A percentile compares a stretch with the other conserved stretches of the same genome.
Evolutionary conservation across 345 rosid species (phyloP).

Genomic region (Lepidium africanum): DNA sequence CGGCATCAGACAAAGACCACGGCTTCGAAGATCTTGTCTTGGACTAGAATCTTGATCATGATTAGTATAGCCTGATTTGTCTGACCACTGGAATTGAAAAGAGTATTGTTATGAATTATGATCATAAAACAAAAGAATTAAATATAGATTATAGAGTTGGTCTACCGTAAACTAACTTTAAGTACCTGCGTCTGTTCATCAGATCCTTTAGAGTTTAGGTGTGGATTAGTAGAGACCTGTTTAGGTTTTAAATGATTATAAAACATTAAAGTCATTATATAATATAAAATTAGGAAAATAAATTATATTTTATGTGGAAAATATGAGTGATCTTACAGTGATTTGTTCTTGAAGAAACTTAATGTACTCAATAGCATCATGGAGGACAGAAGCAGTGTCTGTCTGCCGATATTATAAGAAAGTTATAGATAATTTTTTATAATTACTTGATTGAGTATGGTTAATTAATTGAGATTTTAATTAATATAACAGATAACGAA

Average conservation of each 20-base stretch:
- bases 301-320: not conserved
- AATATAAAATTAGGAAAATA: too few species aligned
- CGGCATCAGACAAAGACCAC: slow-evolving; percentile 79
- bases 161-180: not conserved
- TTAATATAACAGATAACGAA: not conserved
- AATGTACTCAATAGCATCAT: slow-evolving; percentile 81
- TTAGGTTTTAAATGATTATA: not conserved
- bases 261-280: not conserved
- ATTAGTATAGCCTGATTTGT: not conserved
- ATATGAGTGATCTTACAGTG: slow-evolving; percentile 32
- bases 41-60: slow-evolving; percentile 28
- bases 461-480: not conserved
- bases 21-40: slow-evolving; percentile 57
- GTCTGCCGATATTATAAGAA: slow-evolving; percentile 45
- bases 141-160: slow-evolving; percentile 3
- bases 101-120: not conserved
- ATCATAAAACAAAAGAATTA: not conserved
- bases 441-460: not conserved
- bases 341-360: slow-evolving; percentile 77
- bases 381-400: slow-evolving; percentile 95
- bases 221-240: slow-evolving; percentile 49
- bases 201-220: slow-evolving; percentile 53
- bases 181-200: slow-evolving; percentile 66
- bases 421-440: not conserved
- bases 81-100: slow-evolving; percentile 6